Evolutionary conservation across 1,284 basidiomycete species (phyloP), one percentile per base, ranked within the genome.

Genomic region (Trichosporon coremiiforme): DNA sequence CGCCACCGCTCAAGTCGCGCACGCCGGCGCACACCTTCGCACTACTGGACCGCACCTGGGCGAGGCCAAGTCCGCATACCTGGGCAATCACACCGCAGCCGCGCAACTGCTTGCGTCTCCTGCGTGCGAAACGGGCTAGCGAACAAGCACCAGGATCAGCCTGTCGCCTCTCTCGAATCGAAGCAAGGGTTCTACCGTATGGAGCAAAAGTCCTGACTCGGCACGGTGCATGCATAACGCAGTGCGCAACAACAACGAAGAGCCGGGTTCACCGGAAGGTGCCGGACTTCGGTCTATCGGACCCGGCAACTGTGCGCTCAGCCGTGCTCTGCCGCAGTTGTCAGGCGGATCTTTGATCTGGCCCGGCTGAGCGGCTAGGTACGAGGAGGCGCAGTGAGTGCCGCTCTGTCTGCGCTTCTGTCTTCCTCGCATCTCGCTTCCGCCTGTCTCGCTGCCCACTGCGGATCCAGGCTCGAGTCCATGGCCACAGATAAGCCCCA

Each of bases 71-170:
- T 25, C 50, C 9, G 50, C 50, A 53, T 22, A 25, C 50, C 50
- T 53, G 50, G 50, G 22, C 20, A 22, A 53, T 53, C 50, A 53
- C 50, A 53, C 50, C 50, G 50, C 50, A 53, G 50, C 50, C 50
- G 50, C 50, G 50, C 22, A 25, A 25, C 25, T 25, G 25, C 25
- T 25, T 25, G 25, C 25, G 25, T 25, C 25, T 25, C 25, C 25
- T 25, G 25, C 25, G 33, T 10, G 9, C 33, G 33, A 35, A 10
- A 35, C 33, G 33, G 9, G 33, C 33, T 35, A 35, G 33, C 33
- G 33, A 35, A 35, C 33, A 35, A 35, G 33, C 6, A 10, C 7
- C 33, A 8, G 25, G 50, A 53, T 53, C 50, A 53, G 50, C 50
- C 50, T 53, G 6, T 50, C 47, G 10, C 8, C 41, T 45, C 17